These are phyloP conservation scores for Achlya hypogyna DNA, from an alignment of 352 stramenopile species.

Conservation along the genomic window DNA sequence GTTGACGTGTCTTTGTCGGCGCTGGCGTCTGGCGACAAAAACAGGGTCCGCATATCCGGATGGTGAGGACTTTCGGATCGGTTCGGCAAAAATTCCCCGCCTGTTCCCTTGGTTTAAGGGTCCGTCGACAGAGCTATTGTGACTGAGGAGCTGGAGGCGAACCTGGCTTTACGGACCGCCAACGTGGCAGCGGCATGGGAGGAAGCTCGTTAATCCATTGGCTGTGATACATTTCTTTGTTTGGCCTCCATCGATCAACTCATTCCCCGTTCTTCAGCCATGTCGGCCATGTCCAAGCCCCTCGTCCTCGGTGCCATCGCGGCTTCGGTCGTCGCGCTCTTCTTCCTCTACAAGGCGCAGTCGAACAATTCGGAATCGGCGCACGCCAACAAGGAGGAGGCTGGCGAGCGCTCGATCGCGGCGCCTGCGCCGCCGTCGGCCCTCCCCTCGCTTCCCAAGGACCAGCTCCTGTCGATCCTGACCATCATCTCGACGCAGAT, in stretches of 20 bases:
- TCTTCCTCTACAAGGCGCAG: conserved; percentile 21
- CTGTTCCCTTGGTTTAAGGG: not conserved
- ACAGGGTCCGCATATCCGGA: not conserved
- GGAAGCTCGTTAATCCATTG: not conserved
- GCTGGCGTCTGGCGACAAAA: not conserved
- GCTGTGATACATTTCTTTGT: not conserved
- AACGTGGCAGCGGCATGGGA: not conserved
- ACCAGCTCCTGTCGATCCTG: conserved; percentile 79
- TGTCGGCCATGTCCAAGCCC: conserved; percentile 75
- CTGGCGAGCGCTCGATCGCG: conserved; percentile 44
- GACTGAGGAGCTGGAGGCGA: not conserved
- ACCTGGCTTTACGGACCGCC: not conserved
- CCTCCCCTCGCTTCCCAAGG: conserved; percentile 78
- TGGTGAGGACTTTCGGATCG: not conserved
- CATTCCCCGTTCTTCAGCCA: conserved; percentile 19
- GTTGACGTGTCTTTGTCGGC: not conserved
- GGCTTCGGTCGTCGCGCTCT: conserved; percentile 36
- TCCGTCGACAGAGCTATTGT: not conserved
- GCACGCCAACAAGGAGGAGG: conserved; percentile 44
- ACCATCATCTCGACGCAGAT: conserved; percentile 85
- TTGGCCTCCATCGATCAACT: not conserved
- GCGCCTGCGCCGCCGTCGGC: not conserved
- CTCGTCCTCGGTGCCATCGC: conserved; percentile 66
- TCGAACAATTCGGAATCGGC: conserved; percentile 17
- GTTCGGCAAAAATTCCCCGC: not conserved